phyloP scores from a whole-genome alignment of 257 asterid genomes.

The Henckelia pumila region DNA sequence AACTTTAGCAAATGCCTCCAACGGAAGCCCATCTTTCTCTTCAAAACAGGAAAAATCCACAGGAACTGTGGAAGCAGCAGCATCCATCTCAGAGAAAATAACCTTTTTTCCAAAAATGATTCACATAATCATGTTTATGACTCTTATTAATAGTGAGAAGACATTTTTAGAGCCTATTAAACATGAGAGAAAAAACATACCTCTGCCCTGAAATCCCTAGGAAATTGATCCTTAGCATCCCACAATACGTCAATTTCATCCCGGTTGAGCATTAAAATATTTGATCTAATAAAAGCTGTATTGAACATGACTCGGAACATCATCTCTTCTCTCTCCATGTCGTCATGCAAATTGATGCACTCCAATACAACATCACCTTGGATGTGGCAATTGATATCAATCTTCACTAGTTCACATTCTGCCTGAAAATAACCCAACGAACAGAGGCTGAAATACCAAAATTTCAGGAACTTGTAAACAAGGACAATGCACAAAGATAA shows the following conservation, averaged over 20 bases:
- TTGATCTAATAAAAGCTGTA: constrained; percentile 93
- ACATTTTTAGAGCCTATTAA: constrained; percentile 18
- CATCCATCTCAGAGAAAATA: constrained; percentile 90
- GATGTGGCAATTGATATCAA: constrained; percentile 77
- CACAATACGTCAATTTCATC: constrained; percentile 80
- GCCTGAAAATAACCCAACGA: constrained; percentile 51
- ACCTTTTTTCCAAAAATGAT: constrained; percentile 51
- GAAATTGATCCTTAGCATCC: constrained; percentile 85
- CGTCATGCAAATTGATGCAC: constrained; percentile 74
- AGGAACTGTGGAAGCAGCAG: constrained; percentile 58
- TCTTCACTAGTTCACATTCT: constrained; percentile 77
- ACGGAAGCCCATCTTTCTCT: constrained; percentile 96
- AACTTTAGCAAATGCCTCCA: constrained; percentile 89
- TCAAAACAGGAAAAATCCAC: constrained; percentile 69
- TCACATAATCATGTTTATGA: constrained; percentile 25
- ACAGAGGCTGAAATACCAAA: constrained; percentile 19
- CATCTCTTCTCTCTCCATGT: constrained; percentile 75
- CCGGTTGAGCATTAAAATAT: constrained; percentile 81
- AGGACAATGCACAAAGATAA: constrained; percentile 5
- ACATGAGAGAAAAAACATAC: constrained; percentile 33
- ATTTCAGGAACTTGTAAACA: constrained; percentile 5
- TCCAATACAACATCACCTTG: constrained; percentile 98
- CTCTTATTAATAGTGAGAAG: constrained; percentile 21
- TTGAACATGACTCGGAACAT: constrained; percentile 91
- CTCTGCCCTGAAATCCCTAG: constrained; percentile 90